Percentiles rank a stretch among this genome's conserved stretches.
Conservation (phyloP, 306 rosid species). For the Hippophae tibetana region DNA sequence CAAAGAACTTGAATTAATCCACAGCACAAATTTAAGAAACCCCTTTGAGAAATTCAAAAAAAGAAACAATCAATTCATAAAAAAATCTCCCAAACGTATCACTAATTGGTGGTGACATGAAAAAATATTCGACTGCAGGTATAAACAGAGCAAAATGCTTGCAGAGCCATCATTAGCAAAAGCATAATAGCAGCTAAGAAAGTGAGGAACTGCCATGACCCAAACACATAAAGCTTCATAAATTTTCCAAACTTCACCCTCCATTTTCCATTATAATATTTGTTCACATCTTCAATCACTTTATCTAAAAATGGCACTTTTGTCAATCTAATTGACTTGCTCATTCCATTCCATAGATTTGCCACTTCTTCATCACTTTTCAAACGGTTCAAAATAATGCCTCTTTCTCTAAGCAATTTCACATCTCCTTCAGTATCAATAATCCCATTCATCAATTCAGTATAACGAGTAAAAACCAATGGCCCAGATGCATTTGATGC, state of each 20-base stretch:
- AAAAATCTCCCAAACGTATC: not conserved
- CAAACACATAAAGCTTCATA: slow-evolving; percentile 38
- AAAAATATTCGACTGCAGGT: slow-evolving; percentile 17
- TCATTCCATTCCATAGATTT: slow-evolving; percentile 63
- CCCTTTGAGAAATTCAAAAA: too few relatives aligned
- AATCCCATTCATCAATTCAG: slow-evolving; percentile 67
- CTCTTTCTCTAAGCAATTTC: slow-evolving; percentile 40
- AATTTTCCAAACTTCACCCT: slow-evolving; percentile 42
- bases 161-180: slow-evolving; percentile 33
- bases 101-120: not conserved
- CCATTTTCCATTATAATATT: slow-evolving; percentile 42
- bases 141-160: slow-evolving; percentile 24
- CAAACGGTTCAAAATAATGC: slow-evolving; percentile 50
- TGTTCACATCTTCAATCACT: slow-evolving; percentile 69
- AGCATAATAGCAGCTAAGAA: slow-evolving; percentile 42
- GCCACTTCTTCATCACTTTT: slow-evolving; percentile 63
- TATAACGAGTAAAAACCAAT: slow-evolving; percentile 52
- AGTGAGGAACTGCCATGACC: slow-evolving; percentile 59
- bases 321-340: slow-evolving; percentile 50
- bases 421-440: slow-evolving; percentile 60
- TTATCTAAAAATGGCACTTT: slow-evolving; percentile 57
- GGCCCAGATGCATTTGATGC: slow-evolving; percentile 56
- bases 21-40: too few relatives aligned
- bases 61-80: too few relatives aligned
- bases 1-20: too few relatives aligned